A percentile compares a stretch with the other conserved stretches of the same genome.
Conservation (phyloP, 2,329 filamentous ascomycete species). For the Eutypa lata region DNA sequence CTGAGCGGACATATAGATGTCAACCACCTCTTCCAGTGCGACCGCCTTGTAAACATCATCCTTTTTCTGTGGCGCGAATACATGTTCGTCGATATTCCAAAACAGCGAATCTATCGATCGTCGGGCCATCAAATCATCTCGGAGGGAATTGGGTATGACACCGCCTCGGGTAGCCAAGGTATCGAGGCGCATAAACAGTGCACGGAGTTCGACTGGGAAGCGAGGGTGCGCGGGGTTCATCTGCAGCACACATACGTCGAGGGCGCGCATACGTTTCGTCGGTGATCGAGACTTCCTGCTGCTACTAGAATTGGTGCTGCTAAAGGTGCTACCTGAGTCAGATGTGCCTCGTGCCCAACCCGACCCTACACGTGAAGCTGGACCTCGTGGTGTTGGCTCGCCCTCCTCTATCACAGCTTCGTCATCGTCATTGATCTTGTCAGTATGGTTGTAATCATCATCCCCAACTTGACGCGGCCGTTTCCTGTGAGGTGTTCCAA, state of each 20-base stretch:
- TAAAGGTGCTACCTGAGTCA: not conserved
- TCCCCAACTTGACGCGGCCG: not conserved
- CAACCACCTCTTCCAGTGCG: not conserved
- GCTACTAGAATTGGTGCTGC: not conserved
- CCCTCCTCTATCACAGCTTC: not conserved
- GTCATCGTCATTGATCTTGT: not conserved
- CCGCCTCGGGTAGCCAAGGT: not conserved
- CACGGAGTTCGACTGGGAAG: not conserved
- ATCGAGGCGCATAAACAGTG: not conserved
- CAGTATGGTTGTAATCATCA: not conserved
- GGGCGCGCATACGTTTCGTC: not conserved
- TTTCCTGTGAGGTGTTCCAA: not conserved
- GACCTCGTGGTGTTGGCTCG: not conserved
- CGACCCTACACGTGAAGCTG: not conserved
- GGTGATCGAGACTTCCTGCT: not conserved
- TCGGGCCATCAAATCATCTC: not conserved
- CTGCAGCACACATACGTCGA: not conserved
- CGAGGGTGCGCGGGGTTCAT: not conserved
- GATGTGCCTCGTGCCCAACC: not conserved
- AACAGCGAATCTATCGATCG: not conserved
- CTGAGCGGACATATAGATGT: conserved; percentile 2
- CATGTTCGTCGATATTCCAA: not conserved
- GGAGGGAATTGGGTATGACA: not conserved
- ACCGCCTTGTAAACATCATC: not conserved
- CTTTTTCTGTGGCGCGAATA: not conserved